Base-by-base conservation (phyloP, 495 filamentous ascomycete genomes). In the Astrothelium macrocarpum region DNA sequence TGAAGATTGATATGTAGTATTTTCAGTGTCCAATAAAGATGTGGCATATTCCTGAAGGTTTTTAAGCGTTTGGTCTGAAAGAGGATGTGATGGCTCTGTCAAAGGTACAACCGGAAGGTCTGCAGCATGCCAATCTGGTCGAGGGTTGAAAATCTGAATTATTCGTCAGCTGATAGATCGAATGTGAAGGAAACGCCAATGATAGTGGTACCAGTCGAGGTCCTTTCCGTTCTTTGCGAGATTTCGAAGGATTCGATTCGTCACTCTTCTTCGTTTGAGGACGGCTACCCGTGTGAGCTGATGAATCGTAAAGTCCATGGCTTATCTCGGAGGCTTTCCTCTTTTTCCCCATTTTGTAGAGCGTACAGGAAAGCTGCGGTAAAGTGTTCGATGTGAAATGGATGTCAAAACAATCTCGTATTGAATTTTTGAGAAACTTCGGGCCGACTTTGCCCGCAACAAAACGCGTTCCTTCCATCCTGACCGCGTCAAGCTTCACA, bases 111-210 rank as follows among this genome's bases (percentile, higher is more conserved):
- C 18, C 46, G 87, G 85, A 39, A 92, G 80, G 62, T 79, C 72
- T 42, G 81, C 78, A 53, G 83, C 81, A 73, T 96, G 88, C 93
- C 93, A 97, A 70, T 96, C 92, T 56, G 90, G 84, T 63, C 88
- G 82, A 39, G 90, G 88, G 64, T 84, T 77, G 67, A 95, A 86
- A 14, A 85, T 77, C 90, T 93, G 65, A 25, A 53, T n/a, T 36
- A 53, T 34, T 78, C 7, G 16, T 36, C 58, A 66, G 23, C 25
- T 11, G 20, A 53, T 31, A 62, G 25, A 26, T 9, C 28, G 16
- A 18, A n/a, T n/a, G n/a, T n/a, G n/a, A 10, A 9, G 10, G 12
- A 29, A 9, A 26, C 29, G 10, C 2, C 2, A 28, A 18, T 25
- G 1, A 12, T 1, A 59, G 34, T 12, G 64, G 4, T 64, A 71